Evolutionary conservation across 805 yeast species (phyloP), one percentile per base, ranked within the genome.

Genomic region (Saccharomycopsis olivae): DNA sequence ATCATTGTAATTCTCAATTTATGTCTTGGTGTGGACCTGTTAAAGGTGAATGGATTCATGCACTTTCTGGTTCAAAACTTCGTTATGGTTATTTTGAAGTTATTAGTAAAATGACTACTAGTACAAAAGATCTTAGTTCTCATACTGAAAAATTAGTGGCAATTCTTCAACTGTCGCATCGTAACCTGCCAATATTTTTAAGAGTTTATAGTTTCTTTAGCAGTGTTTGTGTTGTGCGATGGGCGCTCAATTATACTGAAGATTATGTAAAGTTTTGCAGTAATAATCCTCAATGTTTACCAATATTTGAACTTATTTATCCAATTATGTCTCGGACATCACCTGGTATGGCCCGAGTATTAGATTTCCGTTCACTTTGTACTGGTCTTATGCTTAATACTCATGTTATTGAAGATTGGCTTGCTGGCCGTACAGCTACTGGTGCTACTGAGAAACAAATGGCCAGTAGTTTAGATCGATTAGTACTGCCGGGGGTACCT

Each of bases 21-120:
- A 16, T 17, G 10, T 23, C 11, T n/a, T n/a, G n/a, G n/a, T n/a
- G n/a, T 16, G 15, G 23, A n/a, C 20, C 21, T 19, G 5, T 20
- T 20, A 13, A 11, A 4, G 16, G 33, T n/a, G 43, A 43, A 19
- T 6, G 6, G 8, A 21, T 42, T 3, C 21, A 16, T 17, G 25
- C 19, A n/a, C 16, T 38, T 15, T 5, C 29, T 10, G 35, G 31
- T 5, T 21, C 39, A 11, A 38, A 40, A 32, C 4, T 17, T 5
- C 19, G 17, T 14, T 40, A 40, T 31, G 44, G 44, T 4, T 31
- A 36, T 24, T 31, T 40, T 4, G 44, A 36, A 32, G 11, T 17
- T 13, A 8, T 28, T 10, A 28, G 5, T 28, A 10, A 9, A 5
- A 15, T 28, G 14, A 8, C 5, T 10, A 9, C 14, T 5, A 28